These are phyloP conservation scores for Grosmannia huntii DNA, from an alignment of 2,329 filamentous ascomycete species.

Conservation along the genomic window DNA sequence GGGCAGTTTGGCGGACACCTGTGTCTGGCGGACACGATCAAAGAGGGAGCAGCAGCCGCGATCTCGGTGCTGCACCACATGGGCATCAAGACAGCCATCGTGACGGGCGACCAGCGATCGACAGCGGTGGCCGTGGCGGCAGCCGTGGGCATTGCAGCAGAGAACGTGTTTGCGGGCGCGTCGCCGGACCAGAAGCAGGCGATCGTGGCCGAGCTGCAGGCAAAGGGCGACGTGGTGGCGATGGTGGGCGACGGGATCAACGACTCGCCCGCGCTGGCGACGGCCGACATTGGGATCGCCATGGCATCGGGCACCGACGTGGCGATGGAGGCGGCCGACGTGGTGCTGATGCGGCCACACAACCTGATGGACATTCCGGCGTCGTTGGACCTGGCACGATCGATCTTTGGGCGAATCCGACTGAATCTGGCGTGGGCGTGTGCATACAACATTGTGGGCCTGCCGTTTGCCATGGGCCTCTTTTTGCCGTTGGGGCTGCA, in stretches of 20 bases:
- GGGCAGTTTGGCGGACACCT: conserved; percentile 68
- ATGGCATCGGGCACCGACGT: conserved; percentile 90
- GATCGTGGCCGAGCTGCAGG: conserved; percentile 69
- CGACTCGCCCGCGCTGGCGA: conserved; percentile 88
- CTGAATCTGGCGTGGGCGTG: conserved; percentile 88
- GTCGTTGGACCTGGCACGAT: conserved; percentile 65
- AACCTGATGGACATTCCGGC: conserved; percentile 90
- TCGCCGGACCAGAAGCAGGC: conserved; percentile 83
- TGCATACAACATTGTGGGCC: conserved; percentile 78
- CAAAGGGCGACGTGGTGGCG: conserved; percentile 63
- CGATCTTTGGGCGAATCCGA: conserved; percentile 88
- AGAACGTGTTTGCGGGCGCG: conserved; percentile 74
- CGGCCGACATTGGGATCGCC: conserved; percentile 84
- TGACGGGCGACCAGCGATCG: conserved; percentile 81
- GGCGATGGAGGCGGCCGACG: conserved; percentile 91
- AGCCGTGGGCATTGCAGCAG: conserved; percentile 64
- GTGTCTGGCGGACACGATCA: conserved; percentile 80
- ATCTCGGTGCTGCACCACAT: conserved; percentile 73
- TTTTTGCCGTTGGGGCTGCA: conserved; percentile 82
- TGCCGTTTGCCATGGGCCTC: conserved; percentile 94
- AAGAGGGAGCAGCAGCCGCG: conserved; percentile 69
- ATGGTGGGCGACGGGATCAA: conserved; percentile 99
- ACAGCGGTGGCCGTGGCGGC: conserved; percentile 76
- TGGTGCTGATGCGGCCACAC: conserved; percentile 88
- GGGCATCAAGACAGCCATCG: conserved; percentile 77